A percentile compares a stretch with the other conserved stretches of the same genome.
Evolutionary conservation across 2,329 filamentous ascomycete species (phyloP).

Genomic region (Xylariaceae sp.): DNA sequence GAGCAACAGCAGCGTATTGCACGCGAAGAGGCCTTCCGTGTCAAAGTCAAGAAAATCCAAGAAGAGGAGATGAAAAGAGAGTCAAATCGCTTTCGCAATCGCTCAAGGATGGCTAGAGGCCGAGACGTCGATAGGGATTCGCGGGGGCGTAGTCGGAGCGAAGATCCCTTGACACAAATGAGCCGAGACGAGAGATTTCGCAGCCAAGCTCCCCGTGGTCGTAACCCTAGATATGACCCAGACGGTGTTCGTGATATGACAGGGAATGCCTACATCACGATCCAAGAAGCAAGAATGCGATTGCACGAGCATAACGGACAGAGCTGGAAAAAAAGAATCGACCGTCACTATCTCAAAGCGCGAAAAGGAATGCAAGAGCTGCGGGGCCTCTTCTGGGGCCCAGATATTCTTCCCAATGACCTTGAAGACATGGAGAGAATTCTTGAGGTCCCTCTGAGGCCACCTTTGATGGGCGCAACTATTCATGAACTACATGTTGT

Average conservation of each 20-base stretch:
- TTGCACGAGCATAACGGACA: conserved; percentile 80
- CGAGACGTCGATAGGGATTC: conserved; percentile 32
- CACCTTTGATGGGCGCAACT: conserved; percentile 75
- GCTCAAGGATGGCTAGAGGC: conserved; percentile 48
- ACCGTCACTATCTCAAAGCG: conserved; percentile 68
- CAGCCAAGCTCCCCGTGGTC: conserved; percentile 37
- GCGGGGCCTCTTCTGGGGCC: conserved; percentile 76
- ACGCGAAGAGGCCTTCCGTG: conserved; percentile 81
- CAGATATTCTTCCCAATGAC: conserved; percentile 77
- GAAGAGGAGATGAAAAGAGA: conserved; percentile 64
- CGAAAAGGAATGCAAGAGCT: conserved; percentile 75
- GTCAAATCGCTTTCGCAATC: conserved; percentile 51
- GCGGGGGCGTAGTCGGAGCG: conserved; percentile 55
- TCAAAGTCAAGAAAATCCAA: conserved; percentile 82
- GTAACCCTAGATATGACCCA: conserved; percentile 70
- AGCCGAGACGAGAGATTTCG: conserved; percentile 30
- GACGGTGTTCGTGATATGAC: conserved; percentile 70
- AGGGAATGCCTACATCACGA: conserved; percentile 67
- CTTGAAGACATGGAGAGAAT: conserved; percentile 81
- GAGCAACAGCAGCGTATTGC: conserved; percentile 90
- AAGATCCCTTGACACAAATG: conserved; percentile 42
- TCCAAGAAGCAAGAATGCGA: conserved; percentile 71
- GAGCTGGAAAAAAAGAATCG: conserved; percentile 90
- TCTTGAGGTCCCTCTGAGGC: conserved; percentile 78
- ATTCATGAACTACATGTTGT: conserved; percentile 82